Percentiles rank a stretch among this genome's conserved stretches.
phyloP scores from a whole-genome alignment of 495 filamentous ascomycete species.

The Hypoxylon fuscum region DNA sequence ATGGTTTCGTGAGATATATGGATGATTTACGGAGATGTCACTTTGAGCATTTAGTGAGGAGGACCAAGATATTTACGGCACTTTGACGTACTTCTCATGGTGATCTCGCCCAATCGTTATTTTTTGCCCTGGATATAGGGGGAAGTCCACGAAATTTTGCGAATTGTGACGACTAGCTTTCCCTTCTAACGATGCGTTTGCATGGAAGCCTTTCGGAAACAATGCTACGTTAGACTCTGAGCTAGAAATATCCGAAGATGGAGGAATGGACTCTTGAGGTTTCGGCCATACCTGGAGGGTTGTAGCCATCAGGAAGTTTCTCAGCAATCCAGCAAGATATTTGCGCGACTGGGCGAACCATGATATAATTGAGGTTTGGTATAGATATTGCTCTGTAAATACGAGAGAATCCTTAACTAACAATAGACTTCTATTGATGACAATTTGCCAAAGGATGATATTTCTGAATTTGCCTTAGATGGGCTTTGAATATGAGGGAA shows the following conservation, averaged over 20 bases:
- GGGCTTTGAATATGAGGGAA: too few species aligned
- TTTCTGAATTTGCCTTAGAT: too few species aligned
- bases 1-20: constrained; percentile 64
- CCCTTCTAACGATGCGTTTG: constrained; percentile 2
- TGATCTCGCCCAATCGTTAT: constrained; percentile 48
- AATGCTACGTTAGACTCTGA: not conserved
- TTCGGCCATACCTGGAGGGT: constrained; percentile 28
- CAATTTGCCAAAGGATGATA: not conserved
- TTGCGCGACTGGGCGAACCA: constrained; percentile 27
- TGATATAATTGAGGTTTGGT: not conserved
- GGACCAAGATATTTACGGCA: not conserved
- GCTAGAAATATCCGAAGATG: not conserved
- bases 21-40: constrained; percentile 52
- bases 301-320: not conserved
- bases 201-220: constrained; percentile 5
- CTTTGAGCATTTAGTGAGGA: constrained; percentile 40
- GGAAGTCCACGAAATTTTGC: constrained; percentile 10
- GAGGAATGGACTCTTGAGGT: too few species aligned
- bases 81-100: constrained; percentile 42
- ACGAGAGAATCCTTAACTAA: too few species aligned
- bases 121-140: constrained; percentile 8
- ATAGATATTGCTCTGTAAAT: too few species aligned
- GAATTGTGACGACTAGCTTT: constrained; percentile 21
- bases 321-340: constrained; percentile 36
- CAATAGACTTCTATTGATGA: not conserved